Evolutionary conservation across 495 filamentous ascomycete genomes (phyloP).

Genomic region (Saxispiralis lemnorum): DNA sequence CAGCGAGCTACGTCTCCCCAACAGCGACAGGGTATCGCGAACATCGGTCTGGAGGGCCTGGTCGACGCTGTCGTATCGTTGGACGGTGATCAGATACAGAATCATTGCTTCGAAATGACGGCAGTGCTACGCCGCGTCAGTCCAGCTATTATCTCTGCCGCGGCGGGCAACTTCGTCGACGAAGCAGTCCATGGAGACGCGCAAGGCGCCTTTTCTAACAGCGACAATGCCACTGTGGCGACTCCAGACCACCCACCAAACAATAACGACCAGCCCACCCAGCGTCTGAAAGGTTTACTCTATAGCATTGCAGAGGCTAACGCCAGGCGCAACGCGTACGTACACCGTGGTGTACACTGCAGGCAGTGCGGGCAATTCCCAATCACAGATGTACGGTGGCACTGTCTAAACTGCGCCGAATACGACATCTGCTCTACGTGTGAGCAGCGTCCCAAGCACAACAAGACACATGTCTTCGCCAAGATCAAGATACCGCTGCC

Average conservation of each 20-base stretch:
- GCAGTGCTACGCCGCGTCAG: too few relatives aligned
- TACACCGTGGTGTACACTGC: constrained; percentile 86
- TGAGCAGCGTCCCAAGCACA: constrained; percentile 49
- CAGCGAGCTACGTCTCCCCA: too few relatives aligned
- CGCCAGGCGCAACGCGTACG: constrained; percentile 64
- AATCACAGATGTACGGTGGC: constrained; percentile 46
- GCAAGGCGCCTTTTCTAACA: too few relatives aligned
- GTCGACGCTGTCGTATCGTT: background rate
- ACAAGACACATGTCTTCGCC: constrained; percentile 88
- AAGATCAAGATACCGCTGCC: constrained; percentile 67
- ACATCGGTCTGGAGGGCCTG: background rate
- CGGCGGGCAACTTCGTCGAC: too few relatives aligned
- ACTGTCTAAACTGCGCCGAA: constrained; percentile 33
- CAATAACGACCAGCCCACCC: constrained; percentile 23
- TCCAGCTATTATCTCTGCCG: too few relatives aligned
- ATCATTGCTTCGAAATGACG: too few relatives aligned
- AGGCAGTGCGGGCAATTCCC: constrained; percentile 71
- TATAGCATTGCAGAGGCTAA: constrained; percentile 45
- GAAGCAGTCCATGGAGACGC: too few relatives aligned
- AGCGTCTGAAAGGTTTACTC: constrained; percentile 22
- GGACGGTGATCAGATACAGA: too few relatives aligned
- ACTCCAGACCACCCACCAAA: too few relatives aligned
- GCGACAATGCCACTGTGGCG: too few relatives aligned
- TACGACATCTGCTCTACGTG: constrained; percentile 74
- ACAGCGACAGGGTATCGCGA: too few relatives aligned